These are phyloP conservation scores for Suhomyces faveliae DNA, from an alignment of 805 yeast species.

Conservation along the genomic window DNA sequence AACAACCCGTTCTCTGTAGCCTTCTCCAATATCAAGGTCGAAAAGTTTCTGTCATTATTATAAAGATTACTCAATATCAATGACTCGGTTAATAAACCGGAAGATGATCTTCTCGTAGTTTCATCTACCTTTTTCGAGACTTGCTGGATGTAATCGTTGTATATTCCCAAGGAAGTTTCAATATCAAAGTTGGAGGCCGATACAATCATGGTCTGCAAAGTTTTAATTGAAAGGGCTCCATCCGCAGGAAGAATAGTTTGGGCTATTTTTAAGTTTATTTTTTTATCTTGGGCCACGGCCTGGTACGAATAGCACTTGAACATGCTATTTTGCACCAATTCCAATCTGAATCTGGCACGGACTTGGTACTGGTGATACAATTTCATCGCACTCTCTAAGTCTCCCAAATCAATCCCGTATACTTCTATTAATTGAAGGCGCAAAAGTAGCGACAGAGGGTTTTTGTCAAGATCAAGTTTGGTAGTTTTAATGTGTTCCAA, in stretches of 20 bases:
- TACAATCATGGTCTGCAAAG: conserved; percentile 42
- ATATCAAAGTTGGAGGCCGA: conserved; percentile 39
- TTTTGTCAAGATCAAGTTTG: conserved; percentile 23
- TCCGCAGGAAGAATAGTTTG: conserved; percentile 33
- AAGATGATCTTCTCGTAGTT: conserved; percentile 33
- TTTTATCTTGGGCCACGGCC: conserved; percentile 32
- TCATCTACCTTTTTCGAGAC: conserved; percentile 32
- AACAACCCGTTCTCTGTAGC: conserved; percentile 38
- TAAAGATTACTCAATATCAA: conserved; percentile 43
- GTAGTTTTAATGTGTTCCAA: conserved; percentile 20
- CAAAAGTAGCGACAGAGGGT: conserved; percentile 29
- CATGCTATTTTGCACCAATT: conserved; percentile 40
- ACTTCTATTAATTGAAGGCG: conserved; percentile 32
- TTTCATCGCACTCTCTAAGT: conserved; percentile 31
- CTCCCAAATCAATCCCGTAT: conserved; percentile 29
- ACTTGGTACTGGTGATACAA: conserved; percentile 41
- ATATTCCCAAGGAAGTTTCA: conserved; percentile 41
- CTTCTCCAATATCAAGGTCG: conserved; percentile 49
- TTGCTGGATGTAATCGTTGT: conserved; percentile 44
- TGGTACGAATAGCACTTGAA: conserved; percentile 42
- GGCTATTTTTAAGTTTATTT: conserved; percentile 34
- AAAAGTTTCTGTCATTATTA: conserved; percentile 53
- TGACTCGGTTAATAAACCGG: conserved; percentile 48
- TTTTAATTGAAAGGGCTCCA: conserved; percentile 26
- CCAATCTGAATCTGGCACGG: conserved; percentile 39